These are phyloP conservation scores for Nicotiana rustica DNA, from an alignment of 305 asterid genomes.

Conservation along the genomic window DNA sequence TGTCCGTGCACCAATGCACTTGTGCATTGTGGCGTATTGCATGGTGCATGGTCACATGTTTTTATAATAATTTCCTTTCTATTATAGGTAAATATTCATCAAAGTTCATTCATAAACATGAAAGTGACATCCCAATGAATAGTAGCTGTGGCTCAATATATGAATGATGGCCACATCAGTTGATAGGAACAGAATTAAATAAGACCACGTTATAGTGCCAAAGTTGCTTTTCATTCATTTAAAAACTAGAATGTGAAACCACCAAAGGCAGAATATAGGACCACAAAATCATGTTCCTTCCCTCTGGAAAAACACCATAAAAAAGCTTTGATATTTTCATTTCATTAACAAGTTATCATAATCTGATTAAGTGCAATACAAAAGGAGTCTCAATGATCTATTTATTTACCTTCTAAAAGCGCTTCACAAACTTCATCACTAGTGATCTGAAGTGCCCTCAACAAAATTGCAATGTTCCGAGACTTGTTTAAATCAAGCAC, in stretches of 20 bases:
- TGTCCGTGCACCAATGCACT: too few species aligned
- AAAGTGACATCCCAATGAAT: slow-evolving; percentile 4
- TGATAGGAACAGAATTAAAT: slow-evolving; percentile 14
- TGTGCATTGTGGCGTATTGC: too few species aligned
- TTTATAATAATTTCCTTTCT: too few species aligned
- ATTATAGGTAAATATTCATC: not conserved
- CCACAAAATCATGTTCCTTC: not conserved
- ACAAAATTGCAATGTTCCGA: slow-evolving; percentile 72
- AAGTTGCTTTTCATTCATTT: not conserved
- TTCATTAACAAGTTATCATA: too few species aligned
- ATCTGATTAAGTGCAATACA: not conserved
- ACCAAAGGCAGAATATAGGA: not conserved
- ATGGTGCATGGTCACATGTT: too few species aligned
- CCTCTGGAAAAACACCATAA: not conserved
- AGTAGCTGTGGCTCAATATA: not conserved
- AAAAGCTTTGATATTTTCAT: not conserved
- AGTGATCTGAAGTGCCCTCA: slow-evolving; percentile 81
- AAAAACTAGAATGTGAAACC: not conserved
- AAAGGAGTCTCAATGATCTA: not conserved
- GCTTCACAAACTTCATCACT: slow-evolving; percentile 88
- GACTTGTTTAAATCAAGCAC: slow-evolving; percentile 83
- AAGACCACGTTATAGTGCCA: slow-evolving; percentile 13
- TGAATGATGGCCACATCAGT: slow-evolving; percentile 10
- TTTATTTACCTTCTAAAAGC: slow-evolving; percentile 70
- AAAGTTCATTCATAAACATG: not conserved